Evolutionary conservation across 805 yeast species (phyloP), one percentile per base, ranked within the genome.

Genomic region (Teunomyces lycoperdinae): DNA sequence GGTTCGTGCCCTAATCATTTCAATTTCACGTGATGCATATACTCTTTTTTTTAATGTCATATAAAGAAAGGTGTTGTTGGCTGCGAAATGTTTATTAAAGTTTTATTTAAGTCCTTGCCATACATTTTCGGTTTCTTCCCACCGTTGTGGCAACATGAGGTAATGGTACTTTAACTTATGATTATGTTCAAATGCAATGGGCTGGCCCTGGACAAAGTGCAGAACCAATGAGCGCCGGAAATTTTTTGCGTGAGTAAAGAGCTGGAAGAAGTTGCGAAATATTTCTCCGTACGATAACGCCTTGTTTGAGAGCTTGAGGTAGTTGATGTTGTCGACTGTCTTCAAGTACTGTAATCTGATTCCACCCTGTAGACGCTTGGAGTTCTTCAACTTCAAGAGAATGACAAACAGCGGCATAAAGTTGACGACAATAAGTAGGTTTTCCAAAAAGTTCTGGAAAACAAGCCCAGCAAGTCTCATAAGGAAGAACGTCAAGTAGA

Each of bases 321-420:
- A 68, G 46, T 58, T 62, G 14, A 63, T 55, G 3, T 45, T 42
- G 10, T 50, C 51, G 3, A 36, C 24, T 4, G 49, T 49, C 9
- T 50, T 46, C 14, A 60, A 29, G 28, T 57, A 56, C 17, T 62
- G 58, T 46, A 79, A 67, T 8, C 57, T 61, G 5, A 80, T 63
- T 0, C 84, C 84, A 0, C 82, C 81, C 42, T 81, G 84, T 14
- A 80, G 58, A 46, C 85, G 72, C 45, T 79, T 81, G 7, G 89
- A 83, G 61, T 91, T 92, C 63, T 92, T 94, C 42, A 89, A 41
- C 56, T 94, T 80, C 41, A 94, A 69, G 44, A 95, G 70, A 2
- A 92, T 60, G 1, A 89, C 91, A 66, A 94, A 92, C 9, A 92
- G 60, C 1, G 99, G 99, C 60, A 86, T 80, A 61, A 91, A 91